phyloP scores from a whole-genome alignment of 2,329 filamentous ascomycete genomes.

The Xylariaceae sp. region DNA sequence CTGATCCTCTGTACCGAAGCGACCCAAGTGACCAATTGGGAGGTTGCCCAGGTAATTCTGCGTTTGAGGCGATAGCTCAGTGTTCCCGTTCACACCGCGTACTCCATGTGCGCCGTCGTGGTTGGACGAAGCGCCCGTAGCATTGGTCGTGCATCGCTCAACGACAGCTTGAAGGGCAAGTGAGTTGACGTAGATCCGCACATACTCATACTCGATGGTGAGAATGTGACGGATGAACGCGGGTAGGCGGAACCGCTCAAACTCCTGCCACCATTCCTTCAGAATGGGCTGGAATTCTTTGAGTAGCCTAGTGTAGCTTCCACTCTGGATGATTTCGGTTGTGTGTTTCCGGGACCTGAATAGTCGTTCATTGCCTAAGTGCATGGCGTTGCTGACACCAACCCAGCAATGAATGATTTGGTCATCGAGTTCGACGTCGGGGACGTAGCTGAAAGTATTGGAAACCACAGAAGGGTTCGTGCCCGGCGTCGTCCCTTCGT shows the following conservation, averaged over 20 bases:
- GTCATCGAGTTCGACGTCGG: slow-evolving; percentile 61
- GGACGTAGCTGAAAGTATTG: slow-evolving; percentile 60
- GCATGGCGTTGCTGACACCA: slow-evolving; percentile 87
- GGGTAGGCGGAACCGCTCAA: slow-evolving; percentile 69
- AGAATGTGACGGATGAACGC: slow-evolving; percentile 69
- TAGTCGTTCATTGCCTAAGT: slow-evolving; percentile 79
- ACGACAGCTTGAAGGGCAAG: slow-evolving; percentile 91
- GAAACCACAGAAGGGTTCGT: slow-evolving; percentile 53
- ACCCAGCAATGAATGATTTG: slow-evolving; percentile 85
- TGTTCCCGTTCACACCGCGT: slow-evolving; percentile 34
- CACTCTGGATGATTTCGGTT: slow-evolving; percentile 79
- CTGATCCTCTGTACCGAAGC: slow-evolving; percentile 61
- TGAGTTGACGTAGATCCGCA: slow-evolving; percentile 90
- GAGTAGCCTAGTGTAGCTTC: slow-evolving; percentile 74
- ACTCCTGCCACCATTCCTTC: slow-evolving; percentile 71
- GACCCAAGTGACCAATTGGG: slow-evolving; percentile 58
- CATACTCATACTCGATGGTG: slow-evolving; percentile 92
- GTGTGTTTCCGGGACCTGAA: slow-evolving; percentile 86
- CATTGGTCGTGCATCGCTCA: slow-evolving; percentile 80
- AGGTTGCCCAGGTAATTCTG: slow-evolving; percentile 61
- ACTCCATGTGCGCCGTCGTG: slow-evolving; percentile 35
- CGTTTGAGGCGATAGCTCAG: slow-evolving; percentile 56
- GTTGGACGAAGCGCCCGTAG: slow-evolving; percentile 38
- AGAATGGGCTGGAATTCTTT: slow-evolving; percentile 77
- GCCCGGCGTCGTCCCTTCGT: slow-evolving; percentile 55